phyloP scores from a whole-genome alignment of 768 basidiomycete genomes.

The Hysterangium stoloniferum region DNA sequence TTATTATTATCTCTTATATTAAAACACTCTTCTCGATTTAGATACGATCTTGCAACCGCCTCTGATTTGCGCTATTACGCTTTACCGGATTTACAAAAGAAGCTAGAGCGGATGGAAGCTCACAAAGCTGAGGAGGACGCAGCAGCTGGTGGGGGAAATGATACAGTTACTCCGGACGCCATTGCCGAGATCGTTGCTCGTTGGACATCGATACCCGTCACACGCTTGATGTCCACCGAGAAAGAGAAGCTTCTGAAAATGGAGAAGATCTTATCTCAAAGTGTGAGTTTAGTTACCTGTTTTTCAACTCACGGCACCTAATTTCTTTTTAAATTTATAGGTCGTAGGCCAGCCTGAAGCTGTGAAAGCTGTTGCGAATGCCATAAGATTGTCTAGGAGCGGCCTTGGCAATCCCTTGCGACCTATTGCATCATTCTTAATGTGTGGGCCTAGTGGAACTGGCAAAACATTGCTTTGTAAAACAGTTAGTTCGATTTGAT shows the following conservation, averaged over 20 bases:
- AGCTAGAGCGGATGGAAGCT: conserved; percentile 40
- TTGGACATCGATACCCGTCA: conserved; percentile 92
- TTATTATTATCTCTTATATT: conserved; percentile 12
- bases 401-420: conserved; percentile 85
- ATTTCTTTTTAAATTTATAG: background rate
- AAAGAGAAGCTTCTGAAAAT: conserved; percentile 81
- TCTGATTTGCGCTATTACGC: conserved; percentile 90
- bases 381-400: conserved; percentile 85
- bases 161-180: conserved; percentile 77
- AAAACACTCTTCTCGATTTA: conserved; percentile 19
- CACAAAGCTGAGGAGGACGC: conserved; percentile 64
- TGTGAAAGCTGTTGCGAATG: conserved; percentile 88
- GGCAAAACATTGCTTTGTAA: conserved; percentile 89
- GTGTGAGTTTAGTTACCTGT: conserved; percentile 33
- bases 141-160: conserved; percentile 49
- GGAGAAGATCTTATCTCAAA: conserved; percentile 72
- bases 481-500: conserved; percentile 55
- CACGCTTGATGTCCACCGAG: conserved; percentile 79
- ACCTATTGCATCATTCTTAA: conserved; percentile 89
- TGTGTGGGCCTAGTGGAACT: conserved; percentile 87
- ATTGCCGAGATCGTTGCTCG: conserved; percentile 92
- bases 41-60: conserved; percentile 66
- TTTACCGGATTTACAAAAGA: conserved; percentile 73
- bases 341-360: conserved; percentile 83
- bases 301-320: background rate